Conservation (phyloP, 176 grass and related monocot genomes). For the Lolium multiflorum region DNA sequence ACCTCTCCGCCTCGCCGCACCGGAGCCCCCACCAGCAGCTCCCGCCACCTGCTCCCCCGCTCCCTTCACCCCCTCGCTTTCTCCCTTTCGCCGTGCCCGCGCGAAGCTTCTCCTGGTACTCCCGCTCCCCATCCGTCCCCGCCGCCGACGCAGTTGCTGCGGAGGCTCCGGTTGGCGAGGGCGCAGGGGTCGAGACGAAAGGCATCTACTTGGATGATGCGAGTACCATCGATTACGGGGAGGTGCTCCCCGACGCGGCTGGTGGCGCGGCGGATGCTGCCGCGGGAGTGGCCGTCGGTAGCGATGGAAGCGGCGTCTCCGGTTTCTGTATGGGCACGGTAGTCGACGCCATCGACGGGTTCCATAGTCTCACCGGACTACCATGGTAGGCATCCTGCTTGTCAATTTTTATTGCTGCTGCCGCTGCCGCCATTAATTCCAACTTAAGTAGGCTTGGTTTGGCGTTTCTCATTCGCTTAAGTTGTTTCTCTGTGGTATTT, state of each 20-base stretch:
- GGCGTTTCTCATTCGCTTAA: background rate
- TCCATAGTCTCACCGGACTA: conserved; percentile 75
- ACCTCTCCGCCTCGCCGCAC: background rate
- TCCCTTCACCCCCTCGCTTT: background rate
- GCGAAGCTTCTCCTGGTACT: conserved; percentile 70
- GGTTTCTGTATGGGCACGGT: conserved; percentile 44
- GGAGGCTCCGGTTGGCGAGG: background rate
- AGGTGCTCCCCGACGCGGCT: conserved; percentile 26
- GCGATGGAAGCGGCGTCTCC: conserved; percentile 36
- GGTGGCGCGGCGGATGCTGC: conserved; percentile 40
- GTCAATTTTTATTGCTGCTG: background rate
- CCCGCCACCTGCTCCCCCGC: no score
- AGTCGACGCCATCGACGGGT: conserved; percentile 58
- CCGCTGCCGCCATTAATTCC: background rate
- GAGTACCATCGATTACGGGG: conserved; percentile 14
- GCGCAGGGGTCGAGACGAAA: background rate
- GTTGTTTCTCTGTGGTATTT: background rate
- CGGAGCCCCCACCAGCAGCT: background rate
- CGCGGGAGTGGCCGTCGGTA: conserved; percentile 28
- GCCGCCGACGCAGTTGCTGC: background rate
- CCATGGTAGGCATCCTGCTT: conserved; percentile 63
- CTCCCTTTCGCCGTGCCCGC: conserved; percentile 36
- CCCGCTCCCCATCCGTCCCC: conserved; percentile 19
- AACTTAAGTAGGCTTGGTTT: background rate
- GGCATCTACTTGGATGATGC: background rate